A percentile compares a stretch with the other conserved stretches of the same genome.
phyloP scores from a whole-genome alignment of 306 rosid species.

The Trifolium dubium region DNA sequence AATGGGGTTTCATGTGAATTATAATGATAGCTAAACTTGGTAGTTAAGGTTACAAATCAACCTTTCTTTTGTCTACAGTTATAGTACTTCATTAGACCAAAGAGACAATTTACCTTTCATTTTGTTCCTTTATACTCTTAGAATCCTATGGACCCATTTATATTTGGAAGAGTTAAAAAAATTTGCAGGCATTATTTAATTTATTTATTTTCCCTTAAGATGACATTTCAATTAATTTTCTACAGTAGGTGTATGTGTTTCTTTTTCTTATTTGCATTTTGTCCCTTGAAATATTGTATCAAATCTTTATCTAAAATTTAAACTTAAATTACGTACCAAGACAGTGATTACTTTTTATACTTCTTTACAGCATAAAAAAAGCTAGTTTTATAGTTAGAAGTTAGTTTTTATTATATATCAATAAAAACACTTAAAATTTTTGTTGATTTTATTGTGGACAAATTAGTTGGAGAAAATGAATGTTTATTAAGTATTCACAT shows the following conservation, averaged over 20 bases:
- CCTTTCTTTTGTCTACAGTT: constrained; percentile 37
- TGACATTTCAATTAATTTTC: neutral
- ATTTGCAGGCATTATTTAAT: neutral
- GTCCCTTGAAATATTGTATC: neutral
- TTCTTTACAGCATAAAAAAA: neutral
- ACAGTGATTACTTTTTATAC: neutral
- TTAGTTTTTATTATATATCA: no score
- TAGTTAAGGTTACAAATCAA: constrained; percentile 42
- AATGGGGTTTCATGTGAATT: constrained; percentile 43
- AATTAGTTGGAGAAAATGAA: no score
- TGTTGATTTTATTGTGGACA: no score
- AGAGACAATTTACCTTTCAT: constrained; percentile 31
- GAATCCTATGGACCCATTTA: constrained; percentile 28
- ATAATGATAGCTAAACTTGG: constrained; percentile 30
- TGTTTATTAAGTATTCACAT: no score
- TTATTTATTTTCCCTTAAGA: neutral
- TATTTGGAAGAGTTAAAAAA: neutral
- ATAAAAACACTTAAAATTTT: no score
- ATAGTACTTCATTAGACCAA: constrained; percentile 19
- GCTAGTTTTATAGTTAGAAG: no score
- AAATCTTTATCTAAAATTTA: neutral
- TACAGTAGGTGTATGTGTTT: neutral
- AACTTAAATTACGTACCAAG: no score
- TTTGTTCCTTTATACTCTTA: constrained; percentile 26
- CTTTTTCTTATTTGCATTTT: neutral